A percentile compares a stretch with the other conserved stretches of the same genome.
These are phyloP conservation scores for Myochromella boudieri DNA, from an alignment of 768 basidiomycete species.

Conservation along the genomic window DNA sequence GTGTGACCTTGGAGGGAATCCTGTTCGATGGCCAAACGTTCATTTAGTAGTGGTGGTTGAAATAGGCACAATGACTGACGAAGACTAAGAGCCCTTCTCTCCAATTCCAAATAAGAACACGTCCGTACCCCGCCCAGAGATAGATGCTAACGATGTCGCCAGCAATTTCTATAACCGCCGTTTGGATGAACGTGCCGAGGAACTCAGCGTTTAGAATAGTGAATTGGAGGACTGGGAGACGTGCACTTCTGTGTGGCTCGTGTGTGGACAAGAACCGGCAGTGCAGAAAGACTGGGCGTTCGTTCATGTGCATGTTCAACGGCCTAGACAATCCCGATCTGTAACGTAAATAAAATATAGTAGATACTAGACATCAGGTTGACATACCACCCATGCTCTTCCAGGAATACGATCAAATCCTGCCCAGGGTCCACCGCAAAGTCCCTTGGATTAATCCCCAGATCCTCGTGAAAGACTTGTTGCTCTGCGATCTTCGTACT, in stretches of 20 bases:
- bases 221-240: conserved; percentile 25
- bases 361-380: neutral
- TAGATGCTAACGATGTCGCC: conserved; percentile 54
- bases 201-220: conserved; percentile 21
- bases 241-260: conserved; percentile 41
- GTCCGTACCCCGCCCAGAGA: conserved; percentile 26
- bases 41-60: no score
- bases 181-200: conserved; percentile 21
- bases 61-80: conserved; percentile 1
- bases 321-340: no score
- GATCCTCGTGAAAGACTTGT: conserved; percentile 26
- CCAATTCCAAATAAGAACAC: conserved; percentile 25
- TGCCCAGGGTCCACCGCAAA: conserved; percentile 70
- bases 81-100: conserved; percentile 16
- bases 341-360: no score
- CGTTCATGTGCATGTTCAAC: no score
- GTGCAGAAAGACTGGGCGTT: no score
- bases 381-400: conserved; percentile 21
- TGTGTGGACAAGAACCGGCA: no score
- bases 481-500: no score
- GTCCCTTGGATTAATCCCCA: conserved; percentile 46
- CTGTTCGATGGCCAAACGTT: neutral
- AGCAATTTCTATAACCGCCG: conserved; percentile 48
- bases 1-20: conserved; percentile 5
- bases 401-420: conserved; percentile 45